Evolutionary conservation across 2,329 filamentous ascomycete species (phyloP).

Genomic region (Nannizziopsis arthrosporioides): DNA sequence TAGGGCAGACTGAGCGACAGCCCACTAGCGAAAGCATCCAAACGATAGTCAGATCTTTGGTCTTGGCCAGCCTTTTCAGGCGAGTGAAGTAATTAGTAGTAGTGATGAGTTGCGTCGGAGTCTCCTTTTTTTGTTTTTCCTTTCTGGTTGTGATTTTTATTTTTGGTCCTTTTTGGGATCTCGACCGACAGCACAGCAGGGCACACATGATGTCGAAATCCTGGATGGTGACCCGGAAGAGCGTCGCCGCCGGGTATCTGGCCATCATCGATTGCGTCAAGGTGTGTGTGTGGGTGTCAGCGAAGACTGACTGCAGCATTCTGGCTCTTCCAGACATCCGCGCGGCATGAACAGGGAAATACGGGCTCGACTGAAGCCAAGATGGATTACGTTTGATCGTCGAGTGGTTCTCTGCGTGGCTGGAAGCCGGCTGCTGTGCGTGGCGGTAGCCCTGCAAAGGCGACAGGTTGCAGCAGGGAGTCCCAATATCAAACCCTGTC

Average conservation of each 20-base stretch:
- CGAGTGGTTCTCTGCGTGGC: background rate
- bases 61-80: background rate
- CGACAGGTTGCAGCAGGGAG: background rate
- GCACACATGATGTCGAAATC: too few relatives aligned
- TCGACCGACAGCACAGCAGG: too few relatives aligned
- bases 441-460: background rate
- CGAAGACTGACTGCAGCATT: too few relatives aligned
- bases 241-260: too few relatives aligned
- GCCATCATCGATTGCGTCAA: too few relatives aligned
- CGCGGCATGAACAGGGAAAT: background rate
- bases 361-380: background rate
- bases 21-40: conserved; percentile 3
- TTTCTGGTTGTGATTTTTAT: too few relatives aligned
- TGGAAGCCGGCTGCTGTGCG: background rate
- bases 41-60: conserved; percentile 6
- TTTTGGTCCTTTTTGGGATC: too few relatives aligned
- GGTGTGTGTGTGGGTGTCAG: too few relatives aligned
- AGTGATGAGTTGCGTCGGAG: too few relatives aligned
- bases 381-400: conserved; percentile 4
- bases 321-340: background rate
- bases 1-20: conserved; percentile 2
- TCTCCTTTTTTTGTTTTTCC: too few relatives aligned
- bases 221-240: too few relatives aligned
- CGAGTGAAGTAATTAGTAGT: background rate
- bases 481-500: background rate